Evolutionary conservation across 202 grass and related monocot genomes (phyloP), one percentile per base, ranked within the genome.

Genomic region (Carex arenaria): DNA sequence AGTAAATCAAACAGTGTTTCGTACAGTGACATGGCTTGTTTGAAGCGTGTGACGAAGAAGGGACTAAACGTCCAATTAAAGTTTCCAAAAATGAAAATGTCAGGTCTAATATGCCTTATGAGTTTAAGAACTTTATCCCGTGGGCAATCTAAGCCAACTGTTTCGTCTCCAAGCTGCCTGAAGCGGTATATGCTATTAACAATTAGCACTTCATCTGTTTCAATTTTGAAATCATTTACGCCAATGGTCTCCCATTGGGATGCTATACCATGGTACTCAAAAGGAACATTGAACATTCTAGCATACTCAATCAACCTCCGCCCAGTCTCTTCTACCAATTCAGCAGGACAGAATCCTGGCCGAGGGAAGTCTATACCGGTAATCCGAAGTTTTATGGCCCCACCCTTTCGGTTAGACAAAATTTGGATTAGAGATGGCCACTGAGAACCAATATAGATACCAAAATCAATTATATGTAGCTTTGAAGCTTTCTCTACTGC

Each of bases 401-500:
- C 20, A n/a, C 18, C 80, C 43, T 68, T 82, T 53, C 15, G 6
- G 26, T 80, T 85, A 28, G 84, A 80, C 0, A 95, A 80, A 28
- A 62, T 67, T 80, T 92, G 74, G 53, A 95, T 86, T 20, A 92
- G 57, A 52, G 84, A 90, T 23, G 93, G 93, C 93, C 93, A 95
- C 54, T 90, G 93, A 74, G 87, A 95, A 43, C 93, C 92, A 87
- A 81, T 84, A 80, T 31, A 84, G 61, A 94, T 87, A 20, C 92
- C 92, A 87, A 94, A 94, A 88, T 92, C 93, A 22, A 94, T 84
- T 73, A 95, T 82, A 85, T 95, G 93, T 47, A 92, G 49, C 64
- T 45, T 84, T 69, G 80, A 28, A 69, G 85, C 83, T 72, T 84
- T 84, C 40, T 74, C 54, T 61, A 89, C 72, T 32, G 45, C 71